Conservation (phyloP, 306 rosid species). For the Fragaria vesca region DNA sequence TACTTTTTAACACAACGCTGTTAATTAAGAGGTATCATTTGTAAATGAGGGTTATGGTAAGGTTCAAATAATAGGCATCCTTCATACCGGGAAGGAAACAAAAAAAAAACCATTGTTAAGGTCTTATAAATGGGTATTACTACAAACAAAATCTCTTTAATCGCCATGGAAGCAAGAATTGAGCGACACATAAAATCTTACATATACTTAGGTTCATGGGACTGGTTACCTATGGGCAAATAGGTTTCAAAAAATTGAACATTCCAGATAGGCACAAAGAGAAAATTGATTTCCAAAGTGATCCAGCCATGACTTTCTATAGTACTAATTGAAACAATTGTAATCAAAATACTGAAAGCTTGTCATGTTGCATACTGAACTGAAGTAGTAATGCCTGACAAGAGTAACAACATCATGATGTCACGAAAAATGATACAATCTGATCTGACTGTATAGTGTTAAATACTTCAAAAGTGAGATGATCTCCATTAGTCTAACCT, state of each 20-base stretch:
- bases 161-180: not conserved
- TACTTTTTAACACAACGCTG: not conserved
- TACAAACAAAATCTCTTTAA: not conserved
- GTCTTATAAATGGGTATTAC: not conserved
- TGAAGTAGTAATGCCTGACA: not conserved
- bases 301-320: not conserved
- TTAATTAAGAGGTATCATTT: not conserved
- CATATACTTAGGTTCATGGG: not conserved
- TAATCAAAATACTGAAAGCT: not conserved
- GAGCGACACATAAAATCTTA: not conserved
- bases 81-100: too few relatives aligned
- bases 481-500: constrained; percentile 51
- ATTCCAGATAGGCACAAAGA: not conserved
- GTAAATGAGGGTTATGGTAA: not conserved
- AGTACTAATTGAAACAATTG: not conserved
- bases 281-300: not conserved
- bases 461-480: constrained; percentile 11
- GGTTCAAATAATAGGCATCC: not conserved
- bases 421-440: not conserved
- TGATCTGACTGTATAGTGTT: constrained; percentile 1
- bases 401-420: not conserved
- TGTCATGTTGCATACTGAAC: constrained; percentile 19
- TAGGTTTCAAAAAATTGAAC: not conserved
- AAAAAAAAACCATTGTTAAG: not conserved
- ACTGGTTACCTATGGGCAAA: not conserved